Conservation (phyloP, 495 filamentous ascomycete genomes). For the Penicillium canariense region DNA sequence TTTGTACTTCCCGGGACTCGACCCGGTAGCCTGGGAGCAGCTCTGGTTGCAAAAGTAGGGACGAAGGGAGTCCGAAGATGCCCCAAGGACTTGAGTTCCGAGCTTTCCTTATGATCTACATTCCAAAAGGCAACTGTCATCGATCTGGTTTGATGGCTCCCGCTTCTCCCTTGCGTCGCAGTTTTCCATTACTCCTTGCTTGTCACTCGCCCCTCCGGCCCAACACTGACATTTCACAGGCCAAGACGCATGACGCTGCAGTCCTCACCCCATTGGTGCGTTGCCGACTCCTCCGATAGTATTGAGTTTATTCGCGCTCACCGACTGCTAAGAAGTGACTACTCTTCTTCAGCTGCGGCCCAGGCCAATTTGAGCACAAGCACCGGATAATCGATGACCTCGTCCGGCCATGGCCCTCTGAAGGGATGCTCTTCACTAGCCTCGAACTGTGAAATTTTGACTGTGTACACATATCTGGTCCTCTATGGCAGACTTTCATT, state of each 20-base stretch:
- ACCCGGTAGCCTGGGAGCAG: not conserved
- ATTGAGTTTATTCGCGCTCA: constrained; percentile 15
- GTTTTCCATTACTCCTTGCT: constrained; percentile 24
- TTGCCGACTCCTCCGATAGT: not conserved
- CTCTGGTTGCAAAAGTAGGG: not conserved
- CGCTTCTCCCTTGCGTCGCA: constrained; percentile 25
- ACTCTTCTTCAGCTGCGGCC: not conserved
- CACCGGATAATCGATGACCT: not conserved
- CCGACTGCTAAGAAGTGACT: constrained; percentile 8
- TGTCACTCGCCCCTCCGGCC: constrained; percentile 12
- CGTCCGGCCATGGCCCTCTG: constrained; percentile 4
- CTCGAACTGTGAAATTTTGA: not conserved
- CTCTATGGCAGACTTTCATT: not conserved
- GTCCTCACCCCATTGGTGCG: constrained; percentile 6
- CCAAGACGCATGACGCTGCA: constrained; percentile 18
- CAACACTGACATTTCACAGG: constrained; percentile 18
- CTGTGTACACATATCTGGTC: not conserved
- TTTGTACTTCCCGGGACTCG: not conserved
- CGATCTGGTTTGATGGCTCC: constrained; percentile 15
- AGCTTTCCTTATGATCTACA: constrained; percentile 21
- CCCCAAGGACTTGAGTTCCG: not conserved
- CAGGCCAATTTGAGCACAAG: not conserved
- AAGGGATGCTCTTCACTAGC: not conserved
- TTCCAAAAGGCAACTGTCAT: constrained; percentile 29
- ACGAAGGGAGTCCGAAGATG: not conserved